Conservation (phyloP, 1,139 yeast species). For the Debaryomyces psychrophilus region DNA sequence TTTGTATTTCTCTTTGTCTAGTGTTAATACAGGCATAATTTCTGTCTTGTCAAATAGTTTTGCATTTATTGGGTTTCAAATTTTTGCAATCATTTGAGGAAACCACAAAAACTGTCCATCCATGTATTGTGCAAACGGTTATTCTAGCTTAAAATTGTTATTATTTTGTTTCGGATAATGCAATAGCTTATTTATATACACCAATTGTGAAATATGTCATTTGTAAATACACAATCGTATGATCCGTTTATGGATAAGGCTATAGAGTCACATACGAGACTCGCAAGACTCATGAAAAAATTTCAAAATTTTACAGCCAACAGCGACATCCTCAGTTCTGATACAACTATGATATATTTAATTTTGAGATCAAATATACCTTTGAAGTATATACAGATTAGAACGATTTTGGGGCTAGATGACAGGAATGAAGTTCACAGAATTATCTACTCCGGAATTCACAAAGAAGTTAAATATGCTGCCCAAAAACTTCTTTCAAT, state of each 20-base stretch:
- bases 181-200: background rate
- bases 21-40: background rate
- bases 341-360: conserved; percentile 21
- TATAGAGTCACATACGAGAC: background rate
- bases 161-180: too few relatives aligned
- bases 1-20: background rate
- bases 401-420: conserved; percentile 19
- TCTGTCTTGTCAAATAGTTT: background rate
- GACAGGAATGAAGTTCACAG: conserved; percentile 13
- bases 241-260: conserved; percentile 9
- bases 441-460: conserved; percentile 15
- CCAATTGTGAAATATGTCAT: background rate
- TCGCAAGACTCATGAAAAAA: background rate
- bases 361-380: conserved; percentile 18
- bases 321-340: conserved; percentile 9
- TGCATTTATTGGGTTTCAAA: background rate
- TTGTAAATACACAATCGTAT: background rate
- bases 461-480: conserved; percentile 13
- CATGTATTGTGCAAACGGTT: background rate
- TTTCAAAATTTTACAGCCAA: conserved; percentile 4
- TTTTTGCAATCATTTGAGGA: conserved; percentile 5
- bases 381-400: conserved; percentile 19
- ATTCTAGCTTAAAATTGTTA: background rate
- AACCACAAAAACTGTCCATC: background rate
- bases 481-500: conserved; percentile 15